These are phyloP conservation scores for Lablab purpureus DNA, from an alignment of 306 rosid genomes.

Conservation along the genomic window DNA sequence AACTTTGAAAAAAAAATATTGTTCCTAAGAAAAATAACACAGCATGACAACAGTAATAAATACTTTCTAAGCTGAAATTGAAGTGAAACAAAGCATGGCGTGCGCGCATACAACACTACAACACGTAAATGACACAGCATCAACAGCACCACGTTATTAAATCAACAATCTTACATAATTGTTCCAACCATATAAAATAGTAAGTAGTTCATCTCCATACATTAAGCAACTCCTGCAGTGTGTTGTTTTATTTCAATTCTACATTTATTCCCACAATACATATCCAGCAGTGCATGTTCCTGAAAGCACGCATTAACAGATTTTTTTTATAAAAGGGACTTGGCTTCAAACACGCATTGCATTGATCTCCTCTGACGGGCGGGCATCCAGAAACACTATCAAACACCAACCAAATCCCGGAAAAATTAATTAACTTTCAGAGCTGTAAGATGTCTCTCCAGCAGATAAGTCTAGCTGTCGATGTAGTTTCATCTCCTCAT, in stretches of 20 bases:
- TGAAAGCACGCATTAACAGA: background rate
- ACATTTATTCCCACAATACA: conserved; percentile 26
- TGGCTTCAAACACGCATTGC: background rate
- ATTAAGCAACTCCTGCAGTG: conserved; percentile 10
- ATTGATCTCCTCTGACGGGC: background rate
- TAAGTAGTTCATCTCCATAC: conserved; percentile 1
- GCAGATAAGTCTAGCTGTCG: conserved; percentile 57
- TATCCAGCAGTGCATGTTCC: background rate
- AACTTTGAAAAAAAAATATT: background rate
- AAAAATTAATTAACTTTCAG: conserved; percentile 60
- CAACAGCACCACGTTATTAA: conserved; percentile 8
- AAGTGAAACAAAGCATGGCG: background rate
- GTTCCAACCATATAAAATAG: conserved; percentile 28
- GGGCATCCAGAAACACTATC: background rate
- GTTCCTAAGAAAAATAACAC: background rate
- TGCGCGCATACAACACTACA: background rate
- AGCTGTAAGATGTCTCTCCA: conserved; percentile 72
- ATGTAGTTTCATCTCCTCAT: conserved; percentile 89
- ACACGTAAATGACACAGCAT: background rate
- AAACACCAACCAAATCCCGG: conserved; percentile 17
- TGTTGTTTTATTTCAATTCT: conserved; percentile 25
- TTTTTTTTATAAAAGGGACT: background rate
- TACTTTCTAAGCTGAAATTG: background rate
- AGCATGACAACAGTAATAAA: background rate
- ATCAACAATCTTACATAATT: background rate